These are phyloP conservation scores for Lachnellula hyalina DNA, from an alignment of 2,329 filamentous ascomycete genomes.

Conservation along the genomic window DNA sequence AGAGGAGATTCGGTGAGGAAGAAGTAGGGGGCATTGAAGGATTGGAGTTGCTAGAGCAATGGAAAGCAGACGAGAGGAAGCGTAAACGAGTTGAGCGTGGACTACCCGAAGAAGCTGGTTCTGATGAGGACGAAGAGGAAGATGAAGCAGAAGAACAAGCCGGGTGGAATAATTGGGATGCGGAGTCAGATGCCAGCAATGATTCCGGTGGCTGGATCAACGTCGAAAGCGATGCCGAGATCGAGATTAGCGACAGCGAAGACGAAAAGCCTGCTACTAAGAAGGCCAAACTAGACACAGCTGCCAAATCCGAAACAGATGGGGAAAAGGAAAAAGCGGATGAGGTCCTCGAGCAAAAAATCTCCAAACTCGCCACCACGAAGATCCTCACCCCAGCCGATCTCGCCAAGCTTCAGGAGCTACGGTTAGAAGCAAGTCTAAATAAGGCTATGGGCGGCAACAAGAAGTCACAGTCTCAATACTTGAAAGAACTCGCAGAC, in stretches of 20 bases:
- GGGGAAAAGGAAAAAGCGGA: slow-evolving; percentile 42
- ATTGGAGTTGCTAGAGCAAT: slow-evolving; percentile 82
- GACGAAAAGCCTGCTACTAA: slow-evolving; percentile 66
- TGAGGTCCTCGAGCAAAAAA: slow-evolving; percentile 35
- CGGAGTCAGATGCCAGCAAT: slow-evolving; percentile 46
- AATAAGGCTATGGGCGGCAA: slow-evolving; percentile 49
- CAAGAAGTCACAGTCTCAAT: slow-evolving; percentile 38
- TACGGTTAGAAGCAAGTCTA: slow-evolving; percentile 68
- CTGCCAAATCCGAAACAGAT: slow-evolving; percentile 33
- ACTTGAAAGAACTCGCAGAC: slow-evolving; percentile 37
- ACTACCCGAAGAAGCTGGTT: slow-evolving; percentile 56
- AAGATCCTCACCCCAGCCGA: slow-evolving; percentile 94
- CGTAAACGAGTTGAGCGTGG: slow-evolving; percentile 66
- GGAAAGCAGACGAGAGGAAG: slow-evolving; percentile 85
- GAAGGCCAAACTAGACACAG: slow-evolving; percentile 49
- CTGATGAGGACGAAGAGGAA: slow-evolving; percentile 56
- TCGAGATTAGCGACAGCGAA: slow-evolving; percentile 66
- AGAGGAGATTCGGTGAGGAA: slow-evolving; percentile 78
- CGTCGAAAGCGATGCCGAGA: slow-evolving; percentile 78
- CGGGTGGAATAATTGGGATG: slow-evolving; percentile 30
- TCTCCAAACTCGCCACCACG: slow-evolving; percentile 80
- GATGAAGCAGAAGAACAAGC: slow-evolving; percentile 40
- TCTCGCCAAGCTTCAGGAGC: slow-evolving; percentile 87
- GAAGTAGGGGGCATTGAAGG: slow-evolving; percentile 80
- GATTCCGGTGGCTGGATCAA: slow-evolving; percentile 91